Evolutionary conservation across 208 protist genomes (phyloP).

Genomic region (Acanthamoeba castellanii): DNA sequence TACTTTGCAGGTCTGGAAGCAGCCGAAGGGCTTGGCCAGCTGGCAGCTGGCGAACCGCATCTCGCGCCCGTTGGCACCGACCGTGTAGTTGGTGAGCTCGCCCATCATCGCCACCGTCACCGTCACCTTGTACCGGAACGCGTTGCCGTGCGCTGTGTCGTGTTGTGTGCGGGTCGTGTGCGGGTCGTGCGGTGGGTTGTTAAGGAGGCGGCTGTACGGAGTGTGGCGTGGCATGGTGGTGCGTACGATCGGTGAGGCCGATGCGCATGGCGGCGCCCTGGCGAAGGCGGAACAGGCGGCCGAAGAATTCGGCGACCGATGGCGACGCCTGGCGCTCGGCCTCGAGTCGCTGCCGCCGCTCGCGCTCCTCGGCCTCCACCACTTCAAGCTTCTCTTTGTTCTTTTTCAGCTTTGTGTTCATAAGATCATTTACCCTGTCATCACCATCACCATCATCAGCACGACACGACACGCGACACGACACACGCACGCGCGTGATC

Average conservation of each 20-base stretch:
- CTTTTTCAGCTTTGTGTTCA: neutral
- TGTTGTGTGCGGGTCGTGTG: neutral
- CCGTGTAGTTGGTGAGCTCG: constrained; percentile 3
- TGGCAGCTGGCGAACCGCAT: neutral
- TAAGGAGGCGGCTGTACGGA: neutral
- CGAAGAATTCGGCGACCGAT: neutral
- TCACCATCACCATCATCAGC: neutral
- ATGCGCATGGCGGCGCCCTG: neutral
- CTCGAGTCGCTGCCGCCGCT: neutral
- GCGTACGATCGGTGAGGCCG: neutral
- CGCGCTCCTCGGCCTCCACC: neutral
- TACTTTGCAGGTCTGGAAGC: constrained; percentile 30
- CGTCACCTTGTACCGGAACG: neutral
- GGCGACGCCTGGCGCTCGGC: neutral
- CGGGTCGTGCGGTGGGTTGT: neutral
- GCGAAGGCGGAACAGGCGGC: neutral
- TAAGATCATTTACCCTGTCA: neutral
- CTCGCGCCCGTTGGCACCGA: neutral
- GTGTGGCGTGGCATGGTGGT: neutral
- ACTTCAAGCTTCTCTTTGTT: neutral
- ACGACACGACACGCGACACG: neutral
- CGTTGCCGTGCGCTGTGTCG: neutral
- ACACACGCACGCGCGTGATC: too few species aligned
- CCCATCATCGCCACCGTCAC: neutral
- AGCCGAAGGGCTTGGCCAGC: neutral